Evolutionary conservation across 805 yeast genomes (phyloP).

Genomic region (Torulaspora gathmanii): DNA sequence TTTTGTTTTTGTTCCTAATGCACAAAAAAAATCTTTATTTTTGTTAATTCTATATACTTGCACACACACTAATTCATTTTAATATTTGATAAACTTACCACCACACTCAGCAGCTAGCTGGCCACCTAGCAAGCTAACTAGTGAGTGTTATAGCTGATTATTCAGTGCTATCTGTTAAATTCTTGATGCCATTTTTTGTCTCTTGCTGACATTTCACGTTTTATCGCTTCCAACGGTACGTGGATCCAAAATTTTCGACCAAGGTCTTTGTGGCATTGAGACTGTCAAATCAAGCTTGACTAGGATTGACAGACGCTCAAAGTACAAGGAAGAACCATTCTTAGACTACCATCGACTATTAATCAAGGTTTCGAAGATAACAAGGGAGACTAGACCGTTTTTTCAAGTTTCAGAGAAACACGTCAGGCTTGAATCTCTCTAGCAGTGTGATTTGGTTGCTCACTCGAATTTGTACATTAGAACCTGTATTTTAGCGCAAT

Average conservation of each 20-base stretch:
- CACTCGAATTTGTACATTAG: slow-evolving; percentile 12
- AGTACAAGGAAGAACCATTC: not conserved
- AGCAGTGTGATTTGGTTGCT: slow-evolving; percentile 5
- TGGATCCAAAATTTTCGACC: slow-evolving; percentile 2
- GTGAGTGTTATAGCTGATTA: too few species aligned
- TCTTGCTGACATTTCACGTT: too few species aligned
- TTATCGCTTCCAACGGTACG: too few species aligned
- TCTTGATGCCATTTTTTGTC: too few species aligned
- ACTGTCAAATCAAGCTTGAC: not conserved
- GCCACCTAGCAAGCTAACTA: too few species aligned
- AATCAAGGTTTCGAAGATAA: not conserved
- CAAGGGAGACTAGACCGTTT: not conserved
- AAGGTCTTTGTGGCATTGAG: not conserved
- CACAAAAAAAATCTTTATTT: slow-evolving; percentile 13
- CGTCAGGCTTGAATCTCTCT: slow-evolving; percentile 2
- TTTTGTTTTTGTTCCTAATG: slow-evolving; percentile 15
- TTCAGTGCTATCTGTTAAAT: too few species aligned
- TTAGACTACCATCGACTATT: not conserved
- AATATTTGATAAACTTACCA: slow-evolving; percentile 1
- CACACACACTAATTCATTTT: slow-evolving; percentile 17
- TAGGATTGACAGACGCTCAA: not conserved
- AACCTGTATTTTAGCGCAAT: slow-evolving; percentile 11
- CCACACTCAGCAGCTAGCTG: too few species aligned
- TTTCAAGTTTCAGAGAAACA: not conserved
- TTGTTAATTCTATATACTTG: slow-evolving; percentile 16